phyloP scores from a whole-genome alignment of 257 asterid species.

The Przewalskia tangutica region DNA sequence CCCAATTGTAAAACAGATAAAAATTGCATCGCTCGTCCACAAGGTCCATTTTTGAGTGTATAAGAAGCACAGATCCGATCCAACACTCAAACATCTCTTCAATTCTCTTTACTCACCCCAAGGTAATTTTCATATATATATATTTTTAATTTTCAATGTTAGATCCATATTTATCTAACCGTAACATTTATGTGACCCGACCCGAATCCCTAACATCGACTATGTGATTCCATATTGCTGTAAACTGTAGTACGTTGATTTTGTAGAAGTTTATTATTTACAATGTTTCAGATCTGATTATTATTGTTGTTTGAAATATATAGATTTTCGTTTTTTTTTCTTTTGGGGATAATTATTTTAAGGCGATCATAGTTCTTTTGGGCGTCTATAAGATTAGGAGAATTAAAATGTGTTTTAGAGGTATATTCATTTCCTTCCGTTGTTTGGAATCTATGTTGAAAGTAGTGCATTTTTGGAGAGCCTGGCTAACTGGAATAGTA shows the following conservation, averaged over 20 bases:
- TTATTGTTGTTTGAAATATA: not conserved
- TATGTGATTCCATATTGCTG: not conserved
- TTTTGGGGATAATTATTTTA: not conserved
- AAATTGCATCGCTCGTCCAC: not conserved
- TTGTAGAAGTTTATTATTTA: too few relatives aligned
- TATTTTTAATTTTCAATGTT: not conserved
- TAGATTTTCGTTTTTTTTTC: not conserved
- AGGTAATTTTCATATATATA: not conserved
- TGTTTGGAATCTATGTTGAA: not conserved
- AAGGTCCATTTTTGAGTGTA: not conserved
- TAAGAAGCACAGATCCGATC: conserved; percentile 7
- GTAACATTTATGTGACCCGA: not conserved
- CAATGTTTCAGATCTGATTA: not conserved
- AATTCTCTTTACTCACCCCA: not conserved
- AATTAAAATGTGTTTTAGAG: not conserved
- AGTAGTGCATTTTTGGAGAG: too few relatives aligned
- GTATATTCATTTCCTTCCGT: not conserved
- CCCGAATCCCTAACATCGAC: not conserved
- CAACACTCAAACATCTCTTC: not conserved
- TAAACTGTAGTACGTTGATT: not conserved
- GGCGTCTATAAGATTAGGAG: not conserved
- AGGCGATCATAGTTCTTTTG: not conserved
- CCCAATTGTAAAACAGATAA: not conserved
- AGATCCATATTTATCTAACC: not conserved
- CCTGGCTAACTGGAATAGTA: not conserved